Evolutionary conservation across 768 basidiomycete genomes (phyloP).

Genomic region (Ramaria sp.): DNA sequence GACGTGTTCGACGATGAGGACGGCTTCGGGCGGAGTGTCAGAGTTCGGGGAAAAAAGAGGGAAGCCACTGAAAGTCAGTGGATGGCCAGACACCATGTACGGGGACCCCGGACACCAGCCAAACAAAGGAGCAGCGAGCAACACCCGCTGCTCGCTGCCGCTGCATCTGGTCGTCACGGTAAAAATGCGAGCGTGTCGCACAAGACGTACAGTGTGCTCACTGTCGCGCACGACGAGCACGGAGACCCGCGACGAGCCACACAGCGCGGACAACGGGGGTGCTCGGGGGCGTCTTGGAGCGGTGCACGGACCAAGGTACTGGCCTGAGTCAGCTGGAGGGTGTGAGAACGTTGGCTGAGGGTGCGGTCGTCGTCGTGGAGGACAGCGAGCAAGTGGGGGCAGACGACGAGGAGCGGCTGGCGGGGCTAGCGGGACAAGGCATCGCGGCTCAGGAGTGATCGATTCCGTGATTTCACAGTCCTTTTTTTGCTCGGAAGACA

Average conservation of each 20-base stretch:
- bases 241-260: background rate
- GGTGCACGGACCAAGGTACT: constrained; percentile 1
- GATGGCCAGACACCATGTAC: constrained; percentile 30
- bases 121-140: background rate
- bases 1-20: constrained; percentile 34
- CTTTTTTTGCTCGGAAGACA: background rate
- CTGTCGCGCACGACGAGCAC: no score
- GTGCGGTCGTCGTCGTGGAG: background rate
- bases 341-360: background rate
- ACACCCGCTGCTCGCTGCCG: background rate
- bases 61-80: constrained; percentile 24
- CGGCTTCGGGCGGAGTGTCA: constrained; percentile 29
- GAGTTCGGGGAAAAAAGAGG: constrained; percentile 34
- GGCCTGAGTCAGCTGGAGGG: background rate
- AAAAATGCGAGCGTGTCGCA: no score
- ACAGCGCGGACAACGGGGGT: background rate
- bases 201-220: no score
- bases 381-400: background rate
- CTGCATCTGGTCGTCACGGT: background rate
- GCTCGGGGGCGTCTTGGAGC: background rate
- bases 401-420: background rate
- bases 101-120: constrained; percentile 21
- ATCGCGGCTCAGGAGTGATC: background rate
- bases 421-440: background rate
- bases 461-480: background rate